Conservation (phyloP, 2,329 filamentous ascomycete genomes). For the Penicillium sp. region DNA sequence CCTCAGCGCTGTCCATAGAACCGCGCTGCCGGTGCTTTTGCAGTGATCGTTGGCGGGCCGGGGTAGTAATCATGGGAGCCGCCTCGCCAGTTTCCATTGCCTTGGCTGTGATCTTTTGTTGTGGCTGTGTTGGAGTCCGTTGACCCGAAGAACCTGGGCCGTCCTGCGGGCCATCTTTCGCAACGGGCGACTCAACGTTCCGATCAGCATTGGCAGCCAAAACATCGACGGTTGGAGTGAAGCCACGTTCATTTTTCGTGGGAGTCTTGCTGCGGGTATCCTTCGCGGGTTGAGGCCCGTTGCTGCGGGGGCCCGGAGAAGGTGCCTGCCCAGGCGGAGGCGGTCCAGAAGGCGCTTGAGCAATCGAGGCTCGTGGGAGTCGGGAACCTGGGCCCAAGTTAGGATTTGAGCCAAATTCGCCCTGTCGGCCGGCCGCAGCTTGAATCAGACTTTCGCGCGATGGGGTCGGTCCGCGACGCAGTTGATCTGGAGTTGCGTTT, state of each 20-base stretch:
- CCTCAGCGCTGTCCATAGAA: constrained; percentile 67
- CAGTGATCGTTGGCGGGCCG: constrained; percentile 50
- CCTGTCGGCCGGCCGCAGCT: constrained; percentile 23
- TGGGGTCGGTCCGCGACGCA: constrained; percentile 38
- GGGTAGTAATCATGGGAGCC: constrained; percentile 43
- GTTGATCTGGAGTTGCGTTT: constrained; percentile 35
- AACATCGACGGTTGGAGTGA: constrained; percentile 42
- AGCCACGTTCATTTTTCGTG: constrained; percentile 48
- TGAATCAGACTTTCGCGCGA: constrained; percentile 45
- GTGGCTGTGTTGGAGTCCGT: constrained; percentile 60
- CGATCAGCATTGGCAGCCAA: constrained; percentile 47
- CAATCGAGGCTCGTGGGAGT: constrained; percentile 58
- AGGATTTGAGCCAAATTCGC: constrained; percentile 30
- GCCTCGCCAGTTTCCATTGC: constrained; percentile 49
- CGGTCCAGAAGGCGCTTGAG: constrained; percentile 61
- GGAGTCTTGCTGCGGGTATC: constrained; percentile 51
- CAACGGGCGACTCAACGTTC: constrained; percentile 49
- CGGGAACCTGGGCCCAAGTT: constrained; percentile 51
- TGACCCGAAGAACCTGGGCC: constrained; percentile 55
- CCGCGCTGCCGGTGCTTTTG: constrained; percentile 60
- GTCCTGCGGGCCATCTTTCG: constrained; percentile 41
- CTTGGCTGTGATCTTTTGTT: constrained; percentile 41
- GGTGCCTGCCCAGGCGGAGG: constrained; percentile 65
- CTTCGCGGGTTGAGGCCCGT: constrained; percentile 32
- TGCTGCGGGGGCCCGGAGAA: constrained; percentile 55